phyloP scores from a whole-genome alignment of 2,329 filamentous ascomycete genomes.

The Arthrobotrys sinensis region DNA sequence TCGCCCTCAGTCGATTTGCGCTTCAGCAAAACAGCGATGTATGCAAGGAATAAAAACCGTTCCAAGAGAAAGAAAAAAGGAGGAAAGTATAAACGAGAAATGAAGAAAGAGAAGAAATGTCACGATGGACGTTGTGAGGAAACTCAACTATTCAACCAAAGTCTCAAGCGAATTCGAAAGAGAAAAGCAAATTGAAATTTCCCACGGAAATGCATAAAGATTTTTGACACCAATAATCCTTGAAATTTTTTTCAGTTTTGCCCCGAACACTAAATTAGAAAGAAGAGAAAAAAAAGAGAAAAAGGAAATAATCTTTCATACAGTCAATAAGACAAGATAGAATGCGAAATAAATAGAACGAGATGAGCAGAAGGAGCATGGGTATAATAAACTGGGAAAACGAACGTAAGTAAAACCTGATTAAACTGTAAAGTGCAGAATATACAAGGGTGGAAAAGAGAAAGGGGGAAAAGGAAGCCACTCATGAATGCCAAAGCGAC shows the following conservation, averaged over 20 bases:
- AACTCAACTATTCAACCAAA: conserved; percentile 25
- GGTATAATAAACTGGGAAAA: conserved; percentile 63
- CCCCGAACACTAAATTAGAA: conserved; percentile 40
- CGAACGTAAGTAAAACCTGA: conserved; percentile 25
- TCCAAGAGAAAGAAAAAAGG: conserved; percentile 17
- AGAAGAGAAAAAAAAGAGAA: conserved; percentile 49
- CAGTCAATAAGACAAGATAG: conserved; percentile 32
- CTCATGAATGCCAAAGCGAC: conserved; percentile 28
- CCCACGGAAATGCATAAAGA: conserved; percentile 29
- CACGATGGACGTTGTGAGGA: conserved; percentile 28
- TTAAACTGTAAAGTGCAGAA: conserved; percentile 23
- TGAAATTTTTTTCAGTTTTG: conserved; percentile 51
- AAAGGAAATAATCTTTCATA: conserved; percentile 58
- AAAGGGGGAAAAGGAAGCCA: conserved; percentile 41
- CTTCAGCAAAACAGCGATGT: conserved; percentile 18
- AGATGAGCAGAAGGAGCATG: conserved; percentile 25
- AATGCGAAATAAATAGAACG: not conserved
- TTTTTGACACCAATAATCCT: conserved; percentile 37
- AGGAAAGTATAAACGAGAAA: conserved; percentile 16
- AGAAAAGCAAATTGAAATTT: conserved; percentile 60
- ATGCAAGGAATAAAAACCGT: conserved; percentile 30
- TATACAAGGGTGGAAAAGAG: conserved; percentile 53
- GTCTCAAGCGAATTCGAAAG: conserved; percentile 50
- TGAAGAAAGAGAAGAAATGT: conserved; percentile 10
- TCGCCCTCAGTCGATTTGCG: conserved; percentile 22